These are phyloP conservation scores for Zymoseptoria passerinii DNA, from an alignment of 2,329 filamentous ascomycete species.

Conservation along the genomic window DNA sequence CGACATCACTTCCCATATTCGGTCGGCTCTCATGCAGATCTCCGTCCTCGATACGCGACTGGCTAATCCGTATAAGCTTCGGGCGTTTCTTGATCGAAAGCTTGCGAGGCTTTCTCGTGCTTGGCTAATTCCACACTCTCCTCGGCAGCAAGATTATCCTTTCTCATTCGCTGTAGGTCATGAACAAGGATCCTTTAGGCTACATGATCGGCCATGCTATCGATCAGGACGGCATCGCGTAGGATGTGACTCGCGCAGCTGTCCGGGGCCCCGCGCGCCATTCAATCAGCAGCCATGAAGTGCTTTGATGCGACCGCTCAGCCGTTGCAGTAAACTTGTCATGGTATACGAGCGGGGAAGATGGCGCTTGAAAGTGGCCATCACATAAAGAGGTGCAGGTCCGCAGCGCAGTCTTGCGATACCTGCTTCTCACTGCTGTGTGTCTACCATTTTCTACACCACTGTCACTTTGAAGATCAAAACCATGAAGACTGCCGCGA, in stretches of 20 bases:
- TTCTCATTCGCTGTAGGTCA: background rate
- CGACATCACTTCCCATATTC: background rate
- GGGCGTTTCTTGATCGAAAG: background rate
- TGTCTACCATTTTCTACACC: background rate
- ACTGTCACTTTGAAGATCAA: background rate
- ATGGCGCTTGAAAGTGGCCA: background rate
- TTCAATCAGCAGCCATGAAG: background rate
- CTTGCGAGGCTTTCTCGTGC: background rate
- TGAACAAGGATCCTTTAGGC: slow-evolving; percentile 7
- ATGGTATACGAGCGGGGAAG: background rate
- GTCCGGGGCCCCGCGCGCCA: too few species aligned
- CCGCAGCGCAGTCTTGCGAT: background rate
- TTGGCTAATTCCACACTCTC: background rate
- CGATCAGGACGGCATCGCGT: background rate
- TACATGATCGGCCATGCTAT: background rate
- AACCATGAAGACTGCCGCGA: slow-evolving; percentile 11
- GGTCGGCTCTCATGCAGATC: background rate
- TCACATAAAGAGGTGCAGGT: background rate
- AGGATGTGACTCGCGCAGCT: background rate
- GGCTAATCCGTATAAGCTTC: background rate
- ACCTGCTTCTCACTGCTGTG: background rate
- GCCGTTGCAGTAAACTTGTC: background rate
- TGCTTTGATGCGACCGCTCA: background rate
- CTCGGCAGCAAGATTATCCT: background rate
- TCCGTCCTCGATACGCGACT: background rate